Conservation (phyloP, 2,329 filamentous ascomycete species). For the Nemania sp. region DNA sequence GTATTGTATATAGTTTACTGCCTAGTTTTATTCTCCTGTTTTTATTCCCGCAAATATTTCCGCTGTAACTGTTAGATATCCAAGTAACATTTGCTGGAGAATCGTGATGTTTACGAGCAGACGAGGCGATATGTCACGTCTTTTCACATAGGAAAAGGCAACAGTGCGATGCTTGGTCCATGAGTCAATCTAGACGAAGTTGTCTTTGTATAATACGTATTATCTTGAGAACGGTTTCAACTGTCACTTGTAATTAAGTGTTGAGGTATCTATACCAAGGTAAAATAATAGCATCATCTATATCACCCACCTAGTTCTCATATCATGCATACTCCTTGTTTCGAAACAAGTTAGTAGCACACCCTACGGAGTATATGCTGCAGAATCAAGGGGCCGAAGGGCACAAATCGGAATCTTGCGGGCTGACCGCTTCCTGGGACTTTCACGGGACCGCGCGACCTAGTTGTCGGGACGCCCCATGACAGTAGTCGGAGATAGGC, state of each 20-base stretch:
- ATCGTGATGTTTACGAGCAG: too few relatives aligned
- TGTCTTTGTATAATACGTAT: too few relatives aligned
- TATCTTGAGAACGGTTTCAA: background rate
- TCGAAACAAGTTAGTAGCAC: background rate
- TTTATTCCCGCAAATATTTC: too few relatives aligned
- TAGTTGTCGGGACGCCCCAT: slow-evolving; percentile 10
- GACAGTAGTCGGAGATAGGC: background rate
- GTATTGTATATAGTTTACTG: too few relatives aligned
- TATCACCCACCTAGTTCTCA: background rate
- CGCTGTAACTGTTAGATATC: too few relatives aligned
- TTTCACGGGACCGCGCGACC: slow-evolving; percentile 3
- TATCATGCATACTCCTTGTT: background rate
- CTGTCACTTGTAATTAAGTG: background rate
- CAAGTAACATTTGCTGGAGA: too few relatives aligned
- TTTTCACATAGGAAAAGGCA: too few relatives aligned
- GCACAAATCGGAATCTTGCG: background rate
- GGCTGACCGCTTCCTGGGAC: background rate
- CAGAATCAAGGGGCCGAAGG: background rate
- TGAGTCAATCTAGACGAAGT: too few relatives aligned
- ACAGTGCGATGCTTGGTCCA: too few relatives aligned
- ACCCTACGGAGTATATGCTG: background rate
- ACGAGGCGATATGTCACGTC: too few relatives aligned
- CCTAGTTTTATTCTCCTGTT: too few relatives aligned
- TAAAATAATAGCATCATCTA: background rate
- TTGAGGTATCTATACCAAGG: background rate